Conservation (phyloP, 1,284 basidiomycete species). For the Malassezia vespertilionis region DNA sequence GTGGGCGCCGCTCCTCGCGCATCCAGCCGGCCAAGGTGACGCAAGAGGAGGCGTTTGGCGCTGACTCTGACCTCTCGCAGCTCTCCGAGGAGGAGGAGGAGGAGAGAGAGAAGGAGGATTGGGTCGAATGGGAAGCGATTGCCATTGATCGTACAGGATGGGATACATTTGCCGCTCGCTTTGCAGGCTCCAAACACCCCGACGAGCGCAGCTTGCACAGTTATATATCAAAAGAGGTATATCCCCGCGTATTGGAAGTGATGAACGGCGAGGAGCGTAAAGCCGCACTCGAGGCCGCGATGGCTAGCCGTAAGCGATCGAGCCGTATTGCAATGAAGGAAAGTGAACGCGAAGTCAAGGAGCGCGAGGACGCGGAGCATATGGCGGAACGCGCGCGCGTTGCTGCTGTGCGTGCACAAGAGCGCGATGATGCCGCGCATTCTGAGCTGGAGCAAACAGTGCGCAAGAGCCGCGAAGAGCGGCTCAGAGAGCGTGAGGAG, state of each 20-base stretch:
- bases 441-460: slow-evolving; percentile 49
- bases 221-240: slow-evolving; percentile 57
- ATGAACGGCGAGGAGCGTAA: slow-evolving; percentile 50
- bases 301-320: slow-evolving; percentile 68
- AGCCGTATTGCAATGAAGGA: slow-evolving; percentile 61
- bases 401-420: slow-evolving; percentile 50
- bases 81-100: slow-evolving; percentile 35
- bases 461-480: slow-evolving; percentile 49
- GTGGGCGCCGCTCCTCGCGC: slow-evolving; percentile 43
- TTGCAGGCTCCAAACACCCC: slow-evolving; percentile 64
- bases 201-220: slow-evolving; percentile 67
- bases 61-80: slow-evolving; percentile 39
- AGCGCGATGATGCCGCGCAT: slow-evolving; percentile 55
- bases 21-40: background rate
- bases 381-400: slow-evolving; percentile 48
- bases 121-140: slow-evolving; percentile 53
- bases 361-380: slow-evolving; percentile 48
- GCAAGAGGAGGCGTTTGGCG: slow-evolving; percentile 13
- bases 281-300: slow-evolving; percentile 56
- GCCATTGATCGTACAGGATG: slow-evolving; percentile 57
- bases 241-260: slow-evolving; percentile 56
- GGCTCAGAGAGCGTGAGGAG: slow-evolving; percentile 49
- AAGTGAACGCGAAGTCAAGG: slow-evolving; percentile 54
- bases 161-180: slow-evolving; percentile 62
- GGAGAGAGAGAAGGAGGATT: slow-evolving; percentile 41